Conservation (phyloP, 768 basidiomycete species). For the Trametes cinnabarina region DNA sequence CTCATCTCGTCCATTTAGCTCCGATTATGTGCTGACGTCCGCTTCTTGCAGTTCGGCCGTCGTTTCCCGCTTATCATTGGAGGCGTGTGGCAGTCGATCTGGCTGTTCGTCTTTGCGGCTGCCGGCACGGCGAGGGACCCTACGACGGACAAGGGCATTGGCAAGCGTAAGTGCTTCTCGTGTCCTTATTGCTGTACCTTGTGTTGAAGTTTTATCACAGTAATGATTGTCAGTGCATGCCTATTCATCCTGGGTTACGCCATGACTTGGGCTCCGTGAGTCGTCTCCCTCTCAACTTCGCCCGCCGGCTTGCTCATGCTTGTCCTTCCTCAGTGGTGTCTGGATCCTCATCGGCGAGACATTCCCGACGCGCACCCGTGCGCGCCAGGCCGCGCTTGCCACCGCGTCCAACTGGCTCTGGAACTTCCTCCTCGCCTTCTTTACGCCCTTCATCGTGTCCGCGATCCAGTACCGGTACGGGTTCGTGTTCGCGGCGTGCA, state of each 20-base stretch:
- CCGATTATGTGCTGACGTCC: not conserved
- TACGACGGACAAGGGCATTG: constrained; percentile 43
- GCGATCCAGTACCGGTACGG: constrained; percentile 63
- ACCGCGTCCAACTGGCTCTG: constrained; percentile 66
- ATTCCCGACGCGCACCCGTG: constrained; percentile 69
- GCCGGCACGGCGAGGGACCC: constrained; percentile 67
- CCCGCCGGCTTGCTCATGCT: no score
- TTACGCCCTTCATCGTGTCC: constrained; percentile 68
- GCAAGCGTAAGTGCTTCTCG: constrained; percentile 44
- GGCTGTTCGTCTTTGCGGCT: constrained; percentile 72
- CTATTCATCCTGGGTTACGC: constrained; percentile 73
- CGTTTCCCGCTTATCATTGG: constrained; percentile 63
- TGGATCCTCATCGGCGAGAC: constrained; percentile 81
- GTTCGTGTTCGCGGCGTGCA: constrained; percentile 69
- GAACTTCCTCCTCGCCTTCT: constrained; percentile 74
- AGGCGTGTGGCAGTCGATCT: constrained; percentile 65
- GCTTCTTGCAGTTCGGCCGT: constrained; percentile 52
- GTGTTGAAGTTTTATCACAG: no score
- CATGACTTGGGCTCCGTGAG: constrained; percentile 64
- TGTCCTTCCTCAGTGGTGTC: no score
- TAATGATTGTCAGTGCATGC: constrained; percentile 55
- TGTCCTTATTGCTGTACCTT: no score
- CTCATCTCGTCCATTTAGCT: not conserved
- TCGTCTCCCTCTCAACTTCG: no score
- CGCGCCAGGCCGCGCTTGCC: constrained; percentile 67